Percentiles rank a stretch among this genome's conserved stretches.
Conservation (phyloP, 257 asterid species). For the Paulownia fortunei region DNA sequence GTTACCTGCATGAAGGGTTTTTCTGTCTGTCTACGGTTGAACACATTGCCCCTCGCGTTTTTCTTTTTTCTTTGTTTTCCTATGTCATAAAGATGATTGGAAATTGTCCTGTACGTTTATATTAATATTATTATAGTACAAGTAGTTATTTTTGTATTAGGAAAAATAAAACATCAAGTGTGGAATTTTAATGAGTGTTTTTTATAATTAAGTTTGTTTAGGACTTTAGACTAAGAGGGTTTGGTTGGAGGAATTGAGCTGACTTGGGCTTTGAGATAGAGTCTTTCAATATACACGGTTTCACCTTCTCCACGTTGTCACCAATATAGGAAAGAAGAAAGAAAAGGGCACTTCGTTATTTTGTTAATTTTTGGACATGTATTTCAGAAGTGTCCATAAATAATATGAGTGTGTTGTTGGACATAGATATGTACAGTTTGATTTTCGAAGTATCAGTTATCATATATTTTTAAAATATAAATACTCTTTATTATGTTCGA, state of each 20-base stretch:
- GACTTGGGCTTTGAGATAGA: conserved; percentile 25
- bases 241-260: conserved; percentile 5
- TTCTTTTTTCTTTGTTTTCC: not conserved
- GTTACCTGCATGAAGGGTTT: conserved; percentile 31
- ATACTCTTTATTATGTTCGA: too few relatives aligned
- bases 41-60: conserved; percentile 26
- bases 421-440: too few relatives aligned
- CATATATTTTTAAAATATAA: too few relatives aligned
- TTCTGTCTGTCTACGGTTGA: not conserved
- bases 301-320: conserved; percentile 34
- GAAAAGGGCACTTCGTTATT: too few relatives aligned
- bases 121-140: not conserved
- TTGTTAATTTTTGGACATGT: too few relatives aligned
- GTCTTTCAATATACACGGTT: conserved; percentile 23
- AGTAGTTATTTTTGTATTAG: conserved; percentile 5
- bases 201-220: not conserved
- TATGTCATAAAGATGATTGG: not conserved
- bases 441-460: too few relatives aligned
- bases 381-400: too few relatives aligned
- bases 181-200: not conserved
- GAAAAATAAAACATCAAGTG: conserved; percentile 2
- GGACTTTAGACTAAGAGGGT: conserved; percentile 6
- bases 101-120: not conserved
- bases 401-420: too few relatives aligned
- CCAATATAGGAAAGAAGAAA: too few relatives aligned